A percentile compares a stretch with the other conserved stretches of the same genome.
Conservation (phyloP, 495 filamentous ascomycete species). For the Penicillium manginii region DNA sequence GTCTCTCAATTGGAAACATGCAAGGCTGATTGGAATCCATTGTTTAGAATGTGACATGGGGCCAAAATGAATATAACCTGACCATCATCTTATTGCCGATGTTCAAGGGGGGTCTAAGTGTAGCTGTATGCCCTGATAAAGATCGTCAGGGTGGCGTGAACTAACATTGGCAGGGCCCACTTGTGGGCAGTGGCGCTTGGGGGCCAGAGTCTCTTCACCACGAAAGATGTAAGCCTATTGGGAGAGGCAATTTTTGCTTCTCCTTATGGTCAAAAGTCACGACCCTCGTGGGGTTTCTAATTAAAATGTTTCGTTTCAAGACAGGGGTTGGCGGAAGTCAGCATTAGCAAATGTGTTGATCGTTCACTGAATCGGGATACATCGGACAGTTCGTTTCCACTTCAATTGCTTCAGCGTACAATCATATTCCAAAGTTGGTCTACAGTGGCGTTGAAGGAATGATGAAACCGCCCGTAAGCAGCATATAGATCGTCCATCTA, state of each 20-base stretch:
- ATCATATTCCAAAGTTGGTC: not conserved
- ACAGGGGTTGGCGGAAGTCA: not conserved
- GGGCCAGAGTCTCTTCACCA: not conserved
- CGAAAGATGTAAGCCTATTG: not conserved
- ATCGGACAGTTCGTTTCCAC: not conserved
- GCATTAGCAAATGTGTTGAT: not conserved
- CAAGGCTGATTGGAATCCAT: not conserved
- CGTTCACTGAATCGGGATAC: not conserved
- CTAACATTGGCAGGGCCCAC: not conserved
- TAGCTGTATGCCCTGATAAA: not conserved
- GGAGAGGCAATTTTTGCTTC: not conserved
- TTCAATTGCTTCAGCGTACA: not conserved
- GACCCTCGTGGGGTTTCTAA: not conserved
- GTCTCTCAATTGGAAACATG: not conserved
- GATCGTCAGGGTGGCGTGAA: conserved; percentile 1
- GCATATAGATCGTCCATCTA: not conserved
- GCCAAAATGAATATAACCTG: not conserved
- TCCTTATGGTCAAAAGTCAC: not conserved
- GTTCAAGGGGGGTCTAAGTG: not conserved
- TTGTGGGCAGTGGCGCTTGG: not conserved
- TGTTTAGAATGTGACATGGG: not conserved
- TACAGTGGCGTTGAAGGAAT: not conserved
- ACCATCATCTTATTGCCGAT: not conserved
- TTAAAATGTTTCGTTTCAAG: not conserved
- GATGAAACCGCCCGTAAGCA: conserved; percentile 5